Percentiles rank a stretch among this genome's conserved stretches.
Evolutionary conservation across 768 basidiomycete genomes (phyloP).

Genomic region (Amanita inopinata): DNA sequence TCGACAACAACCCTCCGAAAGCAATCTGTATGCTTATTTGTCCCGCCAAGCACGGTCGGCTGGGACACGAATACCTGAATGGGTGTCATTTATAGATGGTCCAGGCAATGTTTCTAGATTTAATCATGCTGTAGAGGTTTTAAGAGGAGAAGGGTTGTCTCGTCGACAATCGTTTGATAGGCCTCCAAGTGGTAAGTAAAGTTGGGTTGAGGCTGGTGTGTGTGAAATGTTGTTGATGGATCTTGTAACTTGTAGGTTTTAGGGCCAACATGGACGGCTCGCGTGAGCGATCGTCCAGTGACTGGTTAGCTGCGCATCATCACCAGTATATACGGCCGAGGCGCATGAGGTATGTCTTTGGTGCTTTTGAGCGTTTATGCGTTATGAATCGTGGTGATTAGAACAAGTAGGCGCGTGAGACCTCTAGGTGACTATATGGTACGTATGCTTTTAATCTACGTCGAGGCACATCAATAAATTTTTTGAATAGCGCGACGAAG

Average conservation of each 20-base stretch:
- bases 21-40: conserved; percentile 4
- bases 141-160: conserved; percentile 12
- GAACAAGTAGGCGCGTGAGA: conserved; percentile 9
- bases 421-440: conserved; percentile 45
- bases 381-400: conserved; percentile 1
- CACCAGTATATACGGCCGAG: conserved; percentile 5
- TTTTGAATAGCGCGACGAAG: conserved; percentile 54
- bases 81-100: too few relatives aligned
- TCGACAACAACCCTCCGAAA: neutral
- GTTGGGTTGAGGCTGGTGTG: neutral
- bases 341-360: conserved; percentile 6
- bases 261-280: conserved; percentile 6
- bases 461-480: conserved; percentile 1
- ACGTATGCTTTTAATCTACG: conserved; percentile 15
- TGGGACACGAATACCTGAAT: conserved; percentile 4
- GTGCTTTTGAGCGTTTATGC: conserved; percentile 1
- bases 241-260: conserved; percentile 5
- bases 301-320: conserved; percentile 8
- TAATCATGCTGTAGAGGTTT: conserved; percentile 21
- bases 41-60: conserved; percentile 1
- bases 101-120: conserved; percentile 20
- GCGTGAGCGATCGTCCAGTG: conserved; percentile 5
- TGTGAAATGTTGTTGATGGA: conserved; percentile 1
- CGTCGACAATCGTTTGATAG: conserved; percentile 1
- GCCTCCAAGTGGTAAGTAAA: conserved; percentile 1